phyloP scores from a whole-genome alignment of 2,329 filamentous ascomycete genomes.

The Pestalotiopsis sp. region DNA sequence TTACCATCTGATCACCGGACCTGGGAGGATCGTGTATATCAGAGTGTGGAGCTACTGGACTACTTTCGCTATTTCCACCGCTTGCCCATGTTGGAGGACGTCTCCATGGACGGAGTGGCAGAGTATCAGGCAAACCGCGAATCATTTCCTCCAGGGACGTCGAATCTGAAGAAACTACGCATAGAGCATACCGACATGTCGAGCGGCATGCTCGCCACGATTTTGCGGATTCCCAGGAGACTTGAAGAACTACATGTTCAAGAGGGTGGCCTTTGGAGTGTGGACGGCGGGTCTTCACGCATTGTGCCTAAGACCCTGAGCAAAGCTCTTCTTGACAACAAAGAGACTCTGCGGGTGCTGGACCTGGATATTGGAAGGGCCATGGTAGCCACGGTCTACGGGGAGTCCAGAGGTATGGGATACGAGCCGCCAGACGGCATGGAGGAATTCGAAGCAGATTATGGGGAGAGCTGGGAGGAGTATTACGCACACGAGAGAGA shows the following conservation, averaged over 20 bases:
- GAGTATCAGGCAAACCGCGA: neutral
- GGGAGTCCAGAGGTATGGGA: neutral
- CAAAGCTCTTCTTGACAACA: neutral
- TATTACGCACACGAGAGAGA: neutral
- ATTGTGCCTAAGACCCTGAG: neutral
- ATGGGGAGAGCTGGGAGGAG: neutral
- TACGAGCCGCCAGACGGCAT: neutral
- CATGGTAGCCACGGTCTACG: neutral
- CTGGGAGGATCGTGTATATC: neutral
- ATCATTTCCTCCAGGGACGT: neutral
- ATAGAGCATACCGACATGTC: neutral
- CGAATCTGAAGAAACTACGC: neutral
- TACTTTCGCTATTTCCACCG: conserved; percentile 3
- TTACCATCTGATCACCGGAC: neutral
- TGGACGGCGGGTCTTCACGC: neutral
- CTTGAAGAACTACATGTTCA: neutral
- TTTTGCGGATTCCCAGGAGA: neutral
- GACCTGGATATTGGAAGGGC: neutral
- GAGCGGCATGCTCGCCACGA: neutral
- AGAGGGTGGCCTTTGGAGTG: neutral
- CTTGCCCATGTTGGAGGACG: neutral
- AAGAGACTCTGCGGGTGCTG: neutral
- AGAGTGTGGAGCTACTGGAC: neutral
- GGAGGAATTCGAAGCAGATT: neutral
- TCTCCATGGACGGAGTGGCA: neutral